Evolutionary conservation across 163 green algal species (phyloP).

Genomic region (Coccomyxa subellipsoidea): DNA sequence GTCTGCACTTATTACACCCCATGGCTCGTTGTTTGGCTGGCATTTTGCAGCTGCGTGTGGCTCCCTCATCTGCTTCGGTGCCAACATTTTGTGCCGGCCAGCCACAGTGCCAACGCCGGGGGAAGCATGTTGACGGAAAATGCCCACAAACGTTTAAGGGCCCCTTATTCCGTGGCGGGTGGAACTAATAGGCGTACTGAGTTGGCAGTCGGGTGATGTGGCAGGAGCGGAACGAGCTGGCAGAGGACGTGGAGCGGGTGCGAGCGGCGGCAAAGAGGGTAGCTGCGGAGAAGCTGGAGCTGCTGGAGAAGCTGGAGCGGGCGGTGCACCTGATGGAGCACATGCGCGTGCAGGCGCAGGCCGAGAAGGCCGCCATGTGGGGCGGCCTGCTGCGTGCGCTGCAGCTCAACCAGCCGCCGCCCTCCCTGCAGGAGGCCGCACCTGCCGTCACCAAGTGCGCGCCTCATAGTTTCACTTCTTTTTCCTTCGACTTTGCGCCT

Average conservation of each 20-base stretch:
- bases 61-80: background rate
- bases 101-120: no score
- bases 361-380: background rate
- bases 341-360: background rate
- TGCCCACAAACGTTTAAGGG: no score
- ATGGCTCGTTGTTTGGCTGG: no score
- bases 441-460: background rate
- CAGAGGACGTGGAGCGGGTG: background rate
- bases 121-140: no score
- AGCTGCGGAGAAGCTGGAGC: background rate
- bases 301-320: background rate
- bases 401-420: background rate
- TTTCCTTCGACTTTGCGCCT: no score
- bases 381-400: background rate
- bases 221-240: slow-evolving; percentile 1
- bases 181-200: background rate
- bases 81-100: no score
- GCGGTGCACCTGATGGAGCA: background rate
- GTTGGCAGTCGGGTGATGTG: background rate
- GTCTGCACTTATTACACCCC: background rate
- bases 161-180: no score
- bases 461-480: no score
- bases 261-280: background rate
- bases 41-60: background rate
- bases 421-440: background rate